phyloP scores from a whole-genome alignment of 371 early-diverging fungal genomes.

The Umbelopsis sp. region DNA sequence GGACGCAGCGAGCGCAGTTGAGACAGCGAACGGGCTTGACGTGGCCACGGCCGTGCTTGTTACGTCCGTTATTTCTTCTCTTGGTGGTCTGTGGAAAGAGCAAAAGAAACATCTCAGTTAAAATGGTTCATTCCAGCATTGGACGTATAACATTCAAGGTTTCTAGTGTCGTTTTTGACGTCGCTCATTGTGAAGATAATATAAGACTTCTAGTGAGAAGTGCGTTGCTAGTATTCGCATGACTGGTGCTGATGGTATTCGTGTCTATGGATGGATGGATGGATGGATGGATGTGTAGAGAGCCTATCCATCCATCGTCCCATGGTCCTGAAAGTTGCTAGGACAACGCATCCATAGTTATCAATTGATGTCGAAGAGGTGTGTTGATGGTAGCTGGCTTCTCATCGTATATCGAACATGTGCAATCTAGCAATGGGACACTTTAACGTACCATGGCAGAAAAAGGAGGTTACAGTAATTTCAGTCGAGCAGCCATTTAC shows the following conservation, averaged over 20 bases:
- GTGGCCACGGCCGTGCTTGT: conserved; percentile 99
- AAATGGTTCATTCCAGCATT: background rate
- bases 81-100: conserved; percentile 79
- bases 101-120: conserved; percentile 10
- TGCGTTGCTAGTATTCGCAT: too few relatives aligned
- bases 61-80: conserved; percentile 99
- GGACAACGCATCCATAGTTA: too few relatives aligned
- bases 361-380: background rate
- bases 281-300: background rate
- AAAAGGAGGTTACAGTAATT: conserved; percentile 1
- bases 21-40: conserved; percentile 96
- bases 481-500: background rate
- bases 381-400: background rate
- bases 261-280: background rate
- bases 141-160: background rate
- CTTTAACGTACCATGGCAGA: conserved; percentile 2
- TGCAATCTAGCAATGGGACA: background rate
- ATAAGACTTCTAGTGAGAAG: too few relatives aligned
- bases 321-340: too few relatives aligned
- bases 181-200: too few relatives aligned
- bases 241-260: too few relatives aligned
- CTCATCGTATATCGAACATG: background rate
- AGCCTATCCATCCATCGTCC: too few relatives aligned
- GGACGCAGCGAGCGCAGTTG: conserved; percentile 97
- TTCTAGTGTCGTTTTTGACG: background rate